Base-by-base conservation (phyloP, 2,329 filamentous ascomycete genomes). In the Alternaria triticimaculans region DNA sequence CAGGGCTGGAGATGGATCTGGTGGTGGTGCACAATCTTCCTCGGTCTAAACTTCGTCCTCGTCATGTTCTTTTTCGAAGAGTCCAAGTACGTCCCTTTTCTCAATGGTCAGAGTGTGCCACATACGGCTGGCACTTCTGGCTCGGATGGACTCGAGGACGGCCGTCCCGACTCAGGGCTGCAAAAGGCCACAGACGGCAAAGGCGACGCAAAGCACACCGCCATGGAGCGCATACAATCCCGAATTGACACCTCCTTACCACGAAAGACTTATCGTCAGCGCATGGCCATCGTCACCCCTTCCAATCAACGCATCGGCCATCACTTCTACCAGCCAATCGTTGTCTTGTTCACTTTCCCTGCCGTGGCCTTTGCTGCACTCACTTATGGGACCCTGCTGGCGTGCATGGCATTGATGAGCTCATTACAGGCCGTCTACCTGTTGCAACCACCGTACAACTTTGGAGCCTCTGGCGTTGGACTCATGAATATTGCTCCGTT, bases 1-100 rank as follows among this genome's bases (percentile, higher is more conserved):
- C 79, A 83, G 66, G 84, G 83, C 0, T 87, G 85, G 85, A 76
- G 84, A 12, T 86, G 80, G 79, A 84, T 83, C 80, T 86, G 80
- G 79, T 85, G 83, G 83, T 85, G 78, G 78, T 80, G 72, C 48
- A 75, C 75, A 18, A 82, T 84, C 53, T 72, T 84, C 30, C 74
- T 84, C 23, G 78, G 78, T 3, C 59, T 74, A 9, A 73, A 76
- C 6, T 58, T 85, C 0, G 4, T 84, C 4, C 62, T 80, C 11
- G 79, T 85, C 44, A 9, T 84, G 2, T 84, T 86, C 55, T 64
- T 77, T 12, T 86, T 82, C 58, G 82, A 86, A 46, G 84, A 73
- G 58, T 62, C 66, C 2, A 70, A 69, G 51, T 67, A 68, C 43
- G 53, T 62, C 18, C 58, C 64, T 1, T 28, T 58, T 26, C 55